These are phyloP conservation scores for Teratosphaeria nubilosa DNA, from an alignment of 2,329 filamentous ascomycete species.

Conservation along the genomic window DNA sequence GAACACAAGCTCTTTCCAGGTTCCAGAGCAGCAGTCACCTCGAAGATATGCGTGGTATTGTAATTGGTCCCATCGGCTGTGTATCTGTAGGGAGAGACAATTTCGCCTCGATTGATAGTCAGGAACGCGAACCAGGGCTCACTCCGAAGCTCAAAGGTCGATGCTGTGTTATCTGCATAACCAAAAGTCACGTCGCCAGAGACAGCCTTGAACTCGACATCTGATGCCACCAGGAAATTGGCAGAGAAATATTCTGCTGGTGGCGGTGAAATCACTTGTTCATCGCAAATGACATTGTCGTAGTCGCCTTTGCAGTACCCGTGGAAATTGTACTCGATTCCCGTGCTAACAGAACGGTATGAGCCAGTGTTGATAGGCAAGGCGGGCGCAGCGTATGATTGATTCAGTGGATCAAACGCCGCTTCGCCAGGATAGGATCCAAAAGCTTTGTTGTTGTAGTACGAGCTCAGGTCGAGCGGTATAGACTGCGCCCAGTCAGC, in stretches of 20 bases:
- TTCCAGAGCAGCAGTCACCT: neutral
- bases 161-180: slow-evolving; percentile 28
- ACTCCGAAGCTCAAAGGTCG: neutral
- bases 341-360: slow-evolving; percentile 19
- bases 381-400: slow-evolving; percentile 29
- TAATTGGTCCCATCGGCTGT: neutral
- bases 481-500: slow-evolving; percentile 7
- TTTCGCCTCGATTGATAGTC: neutral
- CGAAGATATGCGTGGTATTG: neutral
- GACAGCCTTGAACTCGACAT: slow-evolving; percentile 22
- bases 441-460: slow-evolving; percentile 29
- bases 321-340: slow-evolving; percentile 29
- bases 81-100: neutral
- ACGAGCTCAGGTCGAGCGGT: slow-evolving; percentile 15
- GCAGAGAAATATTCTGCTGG: slow-evolving; percentile 28
- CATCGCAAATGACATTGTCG: slow-evolving; percentile 31
- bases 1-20: neutral
- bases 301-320: slow-evolving; percentile 27
- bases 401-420: slow-evolving; percentile 26
- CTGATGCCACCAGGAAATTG: slow-evolving; percentile 32
- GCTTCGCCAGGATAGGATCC: slow-evolving; percentile 27
- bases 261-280: slow-evolving; percentile 26
- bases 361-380: slow-evolving; percentile 26
- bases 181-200: slow-evolving; percentile 29
- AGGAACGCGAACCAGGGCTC: neutral